phyloP scores from a whole-genome alignment of 2,329 filamentous ascomycete species.

The Claviceps purpurea region DNA sequence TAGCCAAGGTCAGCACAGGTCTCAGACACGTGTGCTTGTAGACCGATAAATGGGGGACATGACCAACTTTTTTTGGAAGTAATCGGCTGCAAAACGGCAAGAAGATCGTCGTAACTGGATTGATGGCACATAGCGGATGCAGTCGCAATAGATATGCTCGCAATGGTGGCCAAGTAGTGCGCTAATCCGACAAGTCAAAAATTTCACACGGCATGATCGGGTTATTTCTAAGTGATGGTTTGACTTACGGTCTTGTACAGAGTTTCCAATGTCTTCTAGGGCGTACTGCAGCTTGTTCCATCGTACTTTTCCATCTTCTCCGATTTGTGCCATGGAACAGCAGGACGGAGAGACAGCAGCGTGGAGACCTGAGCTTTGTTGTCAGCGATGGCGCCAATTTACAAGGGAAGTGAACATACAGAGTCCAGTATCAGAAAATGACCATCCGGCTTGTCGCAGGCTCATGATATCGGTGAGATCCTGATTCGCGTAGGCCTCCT shows the following conservation, averaged over 20 bases:
- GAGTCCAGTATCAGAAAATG: constrained; percentile 50
- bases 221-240: not conserved
- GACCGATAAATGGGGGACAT: too few species aligned
- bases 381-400: constrained; percentile 1
- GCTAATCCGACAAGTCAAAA: constrained; percentile 21
- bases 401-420: constrained; percentile 30
- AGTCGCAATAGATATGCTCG: constrained; percentile 42
- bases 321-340: constrained; percentile 44
- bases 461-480: constrained; percentile 54
- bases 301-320: constrained; percentile 43
- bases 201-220: not conserved
- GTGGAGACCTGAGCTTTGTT: constrained; percentile 33
- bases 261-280: constrained; percentile 32
- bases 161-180: constrained; percentile 44
- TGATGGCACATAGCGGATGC: constrained; percentile 31
- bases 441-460: constrained; percentile 66
- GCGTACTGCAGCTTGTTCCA: constrained; percentile 44
- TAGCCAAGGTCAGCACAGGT: constrained; percentile 17
- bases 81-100: constrained; percentile 49
- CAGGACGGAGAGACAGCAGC: constrained; percentile 47
- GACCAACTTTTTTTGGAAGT: constrained; percentile 19
- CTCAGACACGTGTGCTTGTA: not conserved
- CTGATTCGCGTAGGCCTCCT: constrained; percentile 49
- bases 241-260: constrained; percentile 32
- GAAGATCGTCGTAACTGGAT: constrained; percentile 54